Evolutionary conservation across 352 stramenopile species (phyloP).

Genomic region (Chrysophaeum taylorii): DNA sequence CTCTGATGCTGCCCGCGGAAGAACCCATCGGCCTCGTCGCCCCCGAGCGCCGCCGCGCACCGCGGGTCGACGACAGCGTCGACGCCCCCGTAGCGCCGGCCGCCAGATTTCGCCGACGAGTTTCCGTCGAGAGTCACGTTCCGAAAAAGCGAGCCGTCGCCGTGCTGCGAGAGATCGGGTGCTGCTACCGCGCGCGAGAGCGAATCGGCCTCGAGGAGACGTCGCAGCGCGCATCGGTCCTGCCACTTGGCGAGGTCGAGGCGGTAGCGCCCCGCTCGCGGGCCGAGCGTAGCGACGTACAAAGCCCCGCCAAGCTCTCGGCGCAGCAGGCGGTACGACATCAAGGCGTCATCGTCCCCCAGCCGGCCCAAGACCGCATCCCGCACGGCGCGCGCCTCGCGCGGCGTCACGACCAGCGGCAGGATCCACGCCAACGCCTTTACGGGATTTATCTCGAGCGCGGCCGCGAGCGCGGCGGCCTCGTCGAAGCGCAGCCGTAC

Average conservation of each 20-base stretch:
- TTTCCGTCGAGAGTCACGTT: too few relatives aligned
- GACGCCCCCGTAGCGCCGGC: too few relatives aligned
- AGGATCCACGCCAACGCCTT: too few relatives aligned
- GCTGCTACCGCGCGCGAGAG: background rate
- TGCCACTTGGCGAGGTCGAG: background rate
- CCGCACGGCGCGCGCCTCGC: background rate
- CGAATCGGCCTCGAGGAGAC: background rate
- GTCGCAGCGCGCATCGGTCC: background rate
- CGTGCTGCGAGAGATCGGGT: background rate
- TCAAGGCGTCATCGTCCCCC: background rate
- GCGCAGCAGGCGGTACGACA: too few relatives aligned
- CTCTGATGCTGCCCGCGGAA: too few relatives aligned
- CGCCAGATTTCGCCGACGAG: too few relatives aligned
- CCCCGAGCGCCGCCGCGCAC: background rate
- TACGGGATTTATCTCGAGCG: too few relatives aligned
- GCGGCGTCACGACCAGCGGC: background rate
- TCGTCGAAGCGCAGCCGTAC: too few relatives aligned
- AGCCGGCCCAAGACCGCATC: background rate
- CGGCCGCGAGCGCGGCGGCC: too few relatives aligned
- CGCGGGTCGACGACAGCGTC: background rate
- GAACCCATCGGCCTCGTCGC: too few relatives aligned
- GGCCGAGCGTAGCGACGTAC: background rate
- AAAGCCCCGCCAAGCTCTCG: background rate
- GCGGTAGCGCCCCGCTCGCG: background rate
- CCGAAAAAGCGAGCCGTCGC: background rate